Base-by-base conservation (phyloP, 1,284 basidiomycete genomes). In the Termitomyces sp. region DNA sequence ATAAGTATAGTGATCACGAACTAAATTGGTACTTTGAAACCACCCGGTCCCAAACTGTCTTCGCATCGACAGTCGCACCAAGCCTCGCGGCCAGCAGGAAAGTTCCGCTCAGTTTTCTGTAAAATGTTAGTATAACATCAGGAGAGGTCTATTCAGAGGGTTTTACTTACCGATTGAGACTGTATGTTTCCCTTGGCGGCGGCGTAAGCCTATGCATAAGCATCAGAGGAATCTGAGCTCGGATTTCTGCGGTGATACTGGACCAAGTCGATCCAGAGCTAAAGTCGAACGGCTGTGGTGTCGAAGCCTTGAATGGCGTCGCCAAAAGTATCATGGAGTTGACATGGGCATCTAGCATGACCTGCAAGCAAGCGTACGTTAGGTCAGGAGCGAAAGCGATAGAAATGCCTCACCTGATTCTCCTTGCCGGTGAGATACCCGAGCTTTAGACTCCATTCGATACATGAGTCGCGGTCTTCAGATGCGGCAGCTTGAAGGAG, bases 391-490 rank as follows among this genome's bases (percentile, higher is more conserved):
- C 9, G 14, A 26, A 31, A 16, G 41, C 1, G 13, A 24, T 6
- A 34, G 34, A 16, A 7, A 53, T 30, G 37, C 58, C 75, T 52
- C 49, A 89, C 91, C 66, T 91, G 78, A 57, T 84, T 84, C 69
- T 99, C 96, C 54, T 89, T 77, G 4, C 95, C 94, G 0, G 91
- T 96, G 26, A 99, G 75, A 68, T 98, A 99, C 0, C 93, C 91
- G 1, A 99, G 74, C 60, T 83, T 81, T 21, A 82, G 68, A 62
- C 91, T 95, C 79, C 85, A 88, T 26, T 81, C 71, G 14, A 83
- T 72, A 65, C 94, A 97, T 10, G 72, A 81, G 13, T 79, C 74
- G 24, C 81, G 72, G 67, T 97, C 87, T 44, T 84, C 84, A 0
- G 67, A 64, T 13, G 92, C 81, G 0, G 93, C 94, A 0, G 92